phyloP scores from a whole-genome alignment of 257 asterid genomes.

The Solanum pinnatisectum region DNA sequence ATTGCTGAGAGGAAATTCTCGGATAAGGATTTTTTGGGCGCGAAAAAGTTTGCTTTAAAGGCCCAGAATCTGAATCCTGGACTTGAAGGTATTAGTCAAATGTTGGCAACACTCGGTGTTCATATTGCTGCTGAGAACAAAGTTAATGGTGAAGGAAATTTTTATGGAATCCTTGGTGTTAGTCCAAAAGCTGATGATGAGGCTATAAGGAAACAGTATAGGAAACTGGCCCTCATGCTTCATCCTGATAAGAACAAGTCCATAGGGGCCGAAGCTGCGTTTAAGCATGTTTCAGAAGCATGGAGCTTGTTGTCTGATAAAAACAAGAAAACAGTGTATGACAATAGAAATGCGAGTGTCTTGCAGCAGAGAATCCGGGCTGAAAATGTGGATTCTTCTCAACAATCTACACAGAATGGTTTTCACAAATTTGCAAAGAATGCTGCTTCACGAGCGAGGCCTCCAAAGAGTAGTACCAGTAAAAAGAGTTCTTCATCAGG shows the following conservation, averaged over 20 bases:
- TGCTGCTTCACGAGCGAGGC: constrained; percentile 26
- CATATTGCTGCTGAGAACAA: constrained; percentile 51
- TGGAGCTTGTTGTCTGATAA: constrained; percentile 68
- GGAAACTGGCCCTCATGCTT: constrained; percentile 60
- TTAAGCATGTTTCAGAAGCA: constrained; percentile 61
- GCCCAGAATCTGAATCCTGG: constrained; percentile 56
- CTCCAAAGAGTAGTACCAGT: constrained; percentile 29
- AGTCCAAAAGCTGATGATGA: constrained; percentile 61
- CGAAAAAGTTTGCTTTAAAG: constrained; percentile 56
- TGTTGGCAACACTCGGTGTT: constrained; percentile 55
- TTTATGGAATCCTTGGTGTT: constrained; percentile 70
- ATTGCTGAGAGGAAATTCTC: constrained; percentile 48
- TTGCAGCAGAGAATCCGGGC: constrained; percentile 17
- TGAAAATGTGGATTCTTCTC: constrained; percentile 25
- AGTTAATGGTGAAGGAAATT: constrained; percentile 40
- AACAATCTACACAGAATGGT: constrained; percentile 38
- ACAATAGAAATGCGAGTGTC: constrained; percentile 19
- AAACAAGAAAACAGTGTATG: constrained; percentile 39
- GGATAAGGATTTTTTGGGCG: constrained; percentile 51
- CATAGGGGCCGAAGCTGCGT: constrained; percentile 70
- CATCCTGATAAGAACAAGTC: constrained; percentile 75
- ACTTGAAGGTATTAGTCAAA: constrained; percentile 61
- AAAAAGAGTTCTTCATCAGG: constrained; percentile 23
- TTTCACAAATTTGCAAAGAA: constrained; percentile 42
- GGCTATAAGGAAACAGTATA: constrained; percentile 48